Percentiles rank a stretch among this genome's conserved stretches.
These are phyloP conservation scores for Claviceps paspali DNA, from an alignment of 2,329 filamentous ascomycete genomes.

Conservation along the genomic window DNA sequence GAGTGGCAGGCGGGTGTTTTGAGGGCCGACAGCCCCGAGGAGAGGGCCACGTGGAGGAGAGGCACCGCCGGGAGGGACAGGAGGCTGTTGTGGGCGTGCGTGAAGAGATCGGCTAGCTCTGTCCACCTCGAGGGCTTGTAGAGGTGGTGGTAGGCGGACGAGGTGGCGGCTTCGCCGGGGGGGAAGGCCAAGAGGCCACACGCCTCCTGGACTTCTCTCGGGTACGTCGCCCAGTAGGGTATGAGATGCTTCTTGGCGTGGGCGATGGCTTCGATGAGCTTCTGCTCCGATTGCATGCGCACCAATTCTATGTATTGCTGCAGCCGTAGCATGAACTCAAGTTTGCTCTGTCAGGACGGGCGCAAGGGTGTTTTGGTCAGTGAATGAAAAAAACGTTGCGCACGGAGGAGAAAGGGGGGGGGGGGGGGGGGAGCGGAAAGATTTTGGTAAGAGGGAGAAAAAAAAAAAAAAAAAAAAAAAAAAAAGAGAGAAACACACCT, in stretches of 20 bases:
- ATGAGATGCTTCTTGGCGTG: conserved; percentile 74
- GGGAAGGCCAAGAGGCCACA: conserved; percentile 68
- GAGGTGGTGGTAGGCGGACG: conserved; percentile 35
- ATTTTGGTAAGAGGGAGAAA: too few species aligned
- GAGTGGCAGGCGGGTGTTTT: conserved; percentile 93
- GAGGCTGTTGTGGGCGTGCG: conserved; percentile 72
- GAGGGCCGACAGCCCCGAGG: conserved; percentile 79
- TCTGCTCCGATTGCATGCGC: conserved; percentile 45
- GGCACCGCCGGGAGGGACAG: conserved; percentile 70
- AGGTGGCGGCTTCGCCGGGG: conserved; percentile 29
- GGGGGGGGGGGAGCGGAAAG: neutral
- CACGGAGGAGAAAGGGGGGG: too few species aligned
- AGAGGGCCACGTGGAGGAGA: conserved; percentile 78
- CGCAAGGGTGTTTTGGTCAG: too few species aligned
- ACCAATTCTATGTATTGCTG: conserved; percentile 94
- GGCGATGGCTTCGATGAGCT: conserved; percentile 58
- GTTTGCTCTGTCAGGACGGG: conserved; percentile 58
- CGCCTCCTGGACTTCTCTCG: conserved; percentile 53
- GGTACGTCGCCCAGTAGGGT: conserved; percentile 53
- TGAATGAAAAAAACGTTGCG: too few species aligned
- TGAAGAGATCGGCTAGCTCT: conserved; percentile 64
- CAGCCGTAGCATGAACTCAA: conserved; percentile 85
- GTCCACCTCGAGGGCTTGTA: conserved; percentile 63
- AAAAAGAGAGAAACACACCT: conserved; percentile 34
- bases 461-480: neutral